Evolutionary conservation across 306 rosid genomes (phyloP), one percentile per base, ranked within the genome.

Genomic region (Trichosanthes truncata): DNA sequence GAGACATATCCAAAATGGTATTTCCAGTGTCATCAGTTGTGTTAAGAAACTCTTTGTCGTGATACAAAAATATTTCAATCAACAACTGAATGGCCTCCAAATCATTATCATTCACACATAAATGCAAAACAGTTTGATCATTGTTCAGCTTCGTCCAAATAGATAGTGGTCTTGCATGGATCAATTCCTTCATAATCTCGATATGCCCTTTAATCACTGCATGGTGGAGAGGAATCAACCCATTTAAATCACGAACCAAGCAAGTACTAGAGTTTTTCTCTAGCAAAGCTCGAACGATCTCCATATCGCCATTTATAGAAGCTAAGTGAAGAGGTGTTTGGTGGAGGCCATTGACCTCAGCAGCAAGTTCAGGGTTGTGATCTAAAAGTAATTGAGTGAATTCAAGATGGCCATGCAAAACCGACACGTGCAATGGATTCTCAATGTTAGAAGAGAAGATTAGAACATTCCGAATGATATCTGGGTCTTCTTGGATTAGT

Each of bases 181-280:
- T 31, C 49, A 76, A 10, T 26, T 76, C 66, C 7, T 53, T n/a
- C 26, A 76, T 3, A 1, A 76, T 35, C 20, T 53, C 10, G 0
- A 29, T 21, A 1, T 49, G 23, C 15, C 65, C 49, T 0, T 7
- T 5, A 29, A 75, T 75, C 31, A 35, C 49, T 53, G 66, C 79
- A 76, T 49, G 7, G 17, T 76, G 79, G 0, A 76, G 66, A 31
- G 79, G 66, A 76, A n/a, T n/a, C n/a, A n/a, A n/a, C n/a, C n/a
- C n/a, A n/a, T n/a, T n/a, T n/a, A n/a, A n/a, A n/a, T n/a, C n/a
- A n/a, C n/a, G n/a, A n/a, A 17, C 46, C n/a, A 76, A 53, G 49
- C 79, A 76, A 51, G 49, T 0, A 33, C 38, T 43, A 0, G 46
- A 33, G 9, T 76, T 76, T 9, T 53, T 76, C 49, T 29, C 79